A percentile compares a stretch with the other conserved stretches of the same genome.
phyloP scores from a whole-genome alignment of 148 eudicot genomes.

The Talinum fruticosum region DNA sequence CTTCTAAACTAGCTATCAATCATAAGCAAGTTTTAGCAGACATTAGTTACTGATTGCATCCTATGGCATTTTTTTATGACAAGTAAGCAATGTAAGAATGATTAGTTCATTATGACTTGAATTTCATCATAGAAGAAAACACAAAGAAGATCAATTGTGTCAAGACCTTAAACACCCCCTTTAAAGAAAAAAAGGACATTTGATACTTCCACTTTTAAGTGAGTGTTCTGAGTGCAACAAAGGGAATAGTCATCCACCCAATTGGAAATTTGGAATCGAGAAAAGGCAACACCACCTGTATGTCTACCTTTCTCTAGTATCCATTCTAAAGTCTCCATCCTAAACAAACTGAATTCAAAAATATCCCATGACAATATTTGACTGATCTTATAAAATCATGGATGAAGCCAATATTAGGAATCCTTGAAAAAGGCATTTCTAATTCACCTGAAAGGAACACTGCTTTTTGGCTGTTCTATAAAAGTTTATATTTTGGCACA shows the following conservation, averaged over 20 bases:
- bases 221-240: background rate
- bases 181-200: no score
- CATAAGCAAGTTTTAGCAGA: background rate
- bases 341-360: background rate
- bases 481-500: background rate
- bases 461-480: background rate
- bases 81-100: background rate
- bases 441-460: background rate
- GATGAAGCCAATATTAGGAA: background rate
- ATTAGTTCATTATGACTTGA: background rate
- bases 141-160: background rate
- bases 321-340: background rate
- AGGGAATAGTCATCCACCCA: background rate
- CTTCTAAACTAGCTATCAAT: background rate
- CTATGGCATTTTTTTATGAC: background rate
- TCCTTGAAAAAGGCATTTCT: background rate
- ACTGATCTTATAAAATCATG: background rate
- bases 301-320: background rate
- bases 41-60: no score
- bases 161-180: no score
- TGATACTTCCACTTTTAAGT: background rate
- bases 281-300: background rate
- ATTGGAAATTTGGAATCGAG: no score
- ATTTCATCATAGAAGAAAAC: background rate
- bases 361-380: background rate